A percentile compares a stretch with the other conserved stretches of the same genome.
Evolutionary conservation across 2,329 filamentous ascomycete species (phyloP).

Genomic region (Epicoccum nigrum): DNA sequence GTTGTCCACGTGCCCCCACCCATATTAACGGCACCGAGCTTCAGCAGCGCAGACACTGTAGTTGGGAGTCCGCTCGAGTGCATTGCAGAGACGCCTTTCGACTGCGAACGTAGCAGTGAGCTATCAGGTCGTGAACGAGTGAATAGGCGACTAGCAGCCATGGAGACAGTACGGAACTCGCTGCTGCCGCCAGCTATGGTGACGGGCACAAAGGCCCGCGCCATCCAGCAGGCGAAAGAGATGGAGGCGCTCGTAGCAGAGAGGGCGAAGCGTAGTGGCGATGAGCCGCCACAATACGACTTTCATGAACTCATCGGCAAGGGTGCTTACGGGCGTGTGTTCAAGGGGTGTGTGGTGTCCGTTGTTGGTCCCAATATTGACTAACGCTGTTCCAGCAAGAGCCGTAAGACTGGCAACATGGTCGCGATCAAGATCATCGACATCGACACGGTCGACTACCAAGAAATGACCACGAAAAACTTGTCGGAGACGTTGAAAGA

Average conservation of each 20-base stretch:
- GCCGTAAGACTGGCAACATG: conserved; percentile 54
- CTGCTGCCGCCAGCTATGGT: conserved; percentile 37
- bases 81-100: conserved; percentile 35
- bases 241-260: conserved; percentile 71
- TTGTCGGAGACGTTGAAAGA: conserved; percentile 64
- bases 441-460: conserved; percentile 75
- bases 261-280: conserved; percentile 64
- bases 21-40: conserved; percentile 18
- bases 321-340: conserved; percentile 75
- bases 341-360: conserved; percentile 60
- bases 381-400: conserved; percentile 42
- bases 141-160: conserved; percentile 19
- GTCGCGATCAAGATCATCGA: conserved; percentile 85
- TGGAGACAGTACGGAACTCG: conserved; percentile 36
- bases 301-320: conserved; percentile 77
- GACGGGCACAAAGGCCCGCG: conserved; percentile 60
- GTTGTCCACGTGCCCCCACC: conserved; percentile 16
- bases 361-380: not conserved
- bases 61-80: conserved; percentile 30
- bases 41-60: conserved; percentile 20
- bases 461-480: conserved; percentile 49
- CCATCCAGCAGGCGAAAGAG: conserved; percentile 71
- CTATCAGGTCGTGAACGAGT: conserved; percentile 7
- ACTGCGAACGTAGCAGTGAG: conserved; percentile 14
- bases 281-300: conserved; percentile 68